phyloP scores from a whole-genome alignment of 805 yeast genomes.

The Ogataea methylovora region DNA sequence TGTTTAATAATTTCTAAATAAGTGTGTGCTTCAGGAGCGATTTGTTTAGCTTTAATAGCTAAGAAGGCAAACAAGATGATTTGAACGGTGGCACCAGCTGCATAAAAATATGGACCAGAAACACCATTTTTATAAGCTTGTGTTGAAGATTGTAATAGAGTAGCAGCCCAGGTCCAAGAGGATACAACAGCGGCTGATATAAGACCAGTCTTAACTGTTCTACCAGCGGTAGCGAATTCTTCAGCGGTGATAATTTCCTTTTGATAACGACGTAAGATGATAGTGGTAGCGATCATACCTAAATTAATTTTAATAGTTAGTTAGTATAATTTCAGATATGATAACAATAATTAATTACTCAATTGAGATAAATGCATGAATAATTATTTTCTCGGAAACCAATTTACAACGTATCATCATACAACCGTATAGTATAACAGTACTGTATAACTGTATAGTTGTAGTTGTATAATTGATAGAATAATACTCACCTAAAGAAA shows the following conservation, averaged over 20 bases:
- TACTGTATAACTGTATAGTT: too few species aligned
- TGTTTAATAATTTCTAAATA: slow-evolving; percentile 77
- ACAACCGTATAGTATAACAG: too few species aligned
- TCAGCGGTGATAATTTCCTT: slow-evolving; percentile 86
- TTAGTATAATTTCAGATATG: too few species aligned
- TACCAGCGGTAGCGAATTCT: slow-evolving; percentile 90
- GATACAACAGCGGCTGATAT: slow-evolving; percentile 88
- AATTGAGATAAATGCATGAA: too few species aligned
- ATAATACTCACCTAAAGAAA: slow-evolving; percentile 30
- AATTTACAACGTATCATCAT: too few species aligned
- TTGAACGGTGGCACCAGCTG: slow-evolving; percentile 88
- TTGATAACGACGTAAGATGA: slow-evolving; percentile 67
- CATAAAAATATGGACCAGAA: slow-evolving; percentile 75
- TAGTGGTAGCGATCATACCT: slow-evolving; percentile 75
- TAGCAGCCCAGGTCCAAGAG: slow-evolving; percentile 93
- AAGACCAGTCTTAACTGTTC: slow-evolving; percentile 77
- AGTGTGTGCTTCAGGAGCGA: slow-evolving; percentile 90
- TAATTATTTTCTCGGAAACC: too few species aligned
- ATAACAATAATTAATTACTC: too few species aligned
- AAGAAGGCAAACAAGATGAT: slow-evolving; percentile 78
- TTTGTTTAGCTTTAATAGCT: slow-evolving; percentile 82
- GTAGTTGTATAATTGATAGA: slow-evolving; percentile 10
- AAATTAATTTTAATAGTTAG: slow-evolving; percentile 12
- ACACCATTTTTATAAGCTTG: slow-evolving; percentile 77
- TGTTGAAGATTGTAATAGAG: slow-evolving; percentile 66